Evolutionary conservation across 345 rosid species (phyloP).

Genomic region (Camelina sativa): DNA sequence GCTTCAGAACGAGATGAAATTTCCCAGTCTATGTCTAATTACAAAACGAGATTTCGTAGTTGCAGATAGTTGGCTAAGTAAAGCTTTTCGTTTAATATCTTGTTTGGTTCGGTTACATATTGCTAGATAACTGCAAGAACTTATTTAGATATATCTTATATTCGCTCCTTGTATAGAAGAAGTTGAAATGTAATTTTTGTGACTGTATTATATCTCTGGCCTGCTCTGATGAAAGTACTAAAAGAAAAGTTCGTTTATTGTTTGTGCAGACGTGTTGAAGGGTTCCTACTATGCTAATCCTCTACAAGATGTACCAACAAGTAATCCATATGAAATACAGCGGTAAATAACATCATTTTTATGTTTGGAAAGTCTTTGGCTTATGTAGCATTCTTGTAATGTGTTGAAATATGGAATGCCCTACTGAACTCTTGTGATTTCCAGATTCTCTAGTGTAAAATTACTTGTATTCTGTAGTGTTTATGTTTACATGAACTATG

Average conservation of each 20-base stretch:
- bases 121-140: not conserved
- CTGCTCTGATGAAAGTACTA: conserved; percentile 12
- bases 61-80: not conserved
- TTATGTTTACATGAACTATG: not conserved
- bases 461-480: not conserved
- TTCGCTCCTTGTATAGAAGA: not conserved
- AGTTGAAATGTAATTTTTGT: not conserved
- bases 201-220: conserved; percentile 12
- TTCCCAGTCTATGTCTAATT: not conserved
- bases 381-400: not conserved
- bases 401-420: conserved; percentile 23
- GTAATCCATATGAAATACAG: conserved; percentile 50
- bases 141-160: not conserved
- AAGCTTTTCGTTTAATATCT: not conserved
- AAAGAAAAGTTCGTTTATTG: not conserved
- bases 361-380: conserved; percentile 25
- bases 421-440: not conserved
- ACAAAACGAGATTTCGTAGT: not conserved
- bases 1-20: conserved; percentile 3
- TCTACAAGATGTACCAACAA: conserved; percentile 74
- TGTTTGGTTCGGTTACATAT: not conserved
- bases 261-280: conserved; percentile 69
- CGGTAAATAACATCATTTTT: conserved; percentile 51
- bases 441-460: not conserved
- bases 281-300: conserved; percentile 95